Evolutionary conservation across 2,329 filamentous ascomycete species (phyloP), one percentile per base, ranked within the genome.

Genomic region (Aspergillus terreus): DNA sequence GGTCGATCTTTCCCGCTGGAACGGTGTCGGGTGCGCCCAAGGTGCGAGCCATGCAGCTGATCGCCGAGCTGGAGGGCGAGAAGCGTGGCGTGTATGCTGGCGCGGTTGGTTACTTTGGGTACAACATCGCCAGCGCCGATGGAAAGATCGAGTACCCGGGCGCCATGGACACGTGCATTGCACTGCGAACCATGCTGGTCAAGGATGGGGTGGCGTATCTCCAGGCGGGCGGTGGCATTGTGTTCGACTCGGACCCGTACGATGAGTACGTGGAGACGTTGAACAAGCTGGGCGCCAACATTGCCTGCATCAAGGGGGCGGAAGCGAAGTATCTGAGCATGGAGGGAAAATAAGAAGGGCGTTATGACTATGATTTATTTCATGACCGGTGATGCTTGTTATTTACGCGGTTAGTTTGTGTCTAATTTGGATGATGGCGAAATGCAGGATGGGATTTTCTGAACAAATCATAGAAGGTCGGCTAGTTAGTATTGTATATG

Each of bases 191-290:
- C 5, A 99, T 99, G 94, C 73, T 96, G 65, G 82, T 92, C 55
- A 96, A 96, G 76, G 88, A 95, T 53, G 89, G 89, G 1, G 81
- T 94, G 51, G 92, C 91, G 3, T 97, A 96, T 75, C 79, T 99
- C 57, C 94, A 99, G 70, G 84, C 85, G 36, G 84, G 77, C 51
- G 92, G 92, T 33, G 92, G 92, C 27, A 96, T 96, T 64, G 92
- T 96, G 41, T 96, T 92, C 66, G 94, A 97, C 72, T 95, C 89
- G 38, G 92, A 95, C 67, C 87, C 82, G 32, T 87, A 88, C 63
- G 90, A 96, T 58, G 94, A 97, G 72, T 96, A 92, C 79, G 83
- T 92, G 72, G 90, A 97, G 81, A 96, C 95, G 58, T 90, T 94
- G 76, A 97, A 99, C 78, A 99, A 99, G 80, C 78, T 96, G 44